Percentiles rank a stretch among this genome's conserved stretches.
Evolutionary conservation across 192 early-diverging fungal genomes (phyloP).

Genomic region (Entophlyctis luteolus): DNA sequence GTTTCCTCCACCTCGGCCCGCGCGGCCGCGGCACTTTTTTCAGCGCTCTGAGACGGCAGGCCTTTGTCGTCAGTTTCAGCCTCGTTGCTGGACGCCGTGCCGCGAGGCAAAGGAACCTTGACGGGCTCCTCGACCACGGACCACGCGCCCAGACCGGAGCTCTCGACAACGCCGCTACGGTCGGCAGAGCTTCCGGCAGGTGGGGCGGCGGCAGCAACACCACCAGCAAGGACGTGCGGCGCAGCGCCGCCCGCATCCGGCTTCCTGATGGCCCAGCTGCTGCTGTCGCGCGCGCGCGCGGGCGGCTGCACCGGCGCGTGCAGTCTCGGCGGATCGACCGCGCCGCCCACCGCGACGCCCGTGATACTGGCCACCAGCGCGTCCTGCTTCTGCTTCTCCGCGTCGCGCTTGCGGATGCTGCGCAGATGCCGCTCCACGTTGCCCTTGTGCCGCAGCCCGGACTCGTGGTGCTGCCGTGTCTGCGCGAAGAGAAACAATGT

Average conservation of each 20-base stretch:
- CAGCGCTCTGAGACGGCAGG: background rate
- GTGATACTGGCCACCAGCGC: conserved; percentile 53
- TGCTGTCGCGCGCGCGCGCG: background rate
- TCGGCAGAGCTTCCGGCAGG: background rate
- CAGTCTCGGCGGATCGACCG: background rate
- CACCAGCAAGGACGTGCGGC: background rate
- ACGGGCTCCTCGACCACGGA: background rate
- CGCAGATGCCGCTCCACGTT: conserved; percentile 72
- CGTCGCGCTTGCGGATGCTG: conserved; percentile 57
- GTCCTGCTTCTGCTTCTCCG: conserved; percentile 56
- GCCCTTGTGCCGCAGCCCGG: conserved; percentile 77
- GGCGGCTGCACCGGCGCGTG: background rate
- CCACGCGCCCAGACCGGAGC: conserved; percentile 9
- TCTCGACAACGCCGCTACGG: background rate
- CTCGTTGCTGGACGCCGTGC: background rate
- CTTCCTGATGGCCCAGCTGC: background rate
- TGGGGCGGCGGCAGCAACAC: background rate
- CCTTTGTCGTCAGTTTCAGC: background rate
- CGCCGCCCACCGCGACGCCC: too few species aligned
- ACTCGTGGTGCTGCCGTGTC: conserved; percentile 69
- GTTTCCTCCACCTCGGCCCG: background rate
- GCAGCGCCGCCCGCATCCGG: background rate
- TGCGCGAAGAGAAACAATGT: conserved; percentile 24
- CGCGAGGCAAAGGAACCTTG: background rate
- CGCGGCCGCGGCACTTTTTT: background rate